Conservation (phyloP, 306 rosid species). For the Fragaria nilgerrensis region DNA sequence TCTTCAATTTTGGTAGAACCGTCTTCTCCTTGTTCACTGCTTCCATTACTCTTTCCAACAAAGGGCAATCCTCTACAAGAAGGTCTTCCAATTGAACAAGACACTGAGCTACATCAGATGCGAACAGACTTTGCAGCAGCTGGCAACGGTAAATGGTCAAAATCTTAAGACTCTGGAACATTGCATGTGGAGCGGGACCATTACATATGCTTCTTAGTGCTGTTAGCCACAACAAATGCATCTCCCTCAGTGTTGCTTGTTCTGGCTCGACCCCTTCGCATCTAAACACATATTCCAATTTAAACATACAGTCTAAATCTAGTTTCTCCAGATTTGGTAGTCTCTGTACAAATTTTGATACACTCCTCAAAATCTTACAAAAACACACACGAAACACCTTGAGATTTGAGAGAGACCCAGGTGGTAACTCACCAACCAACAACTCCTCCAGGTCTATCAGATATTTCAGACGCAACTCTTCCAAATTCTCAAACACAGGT, state of each 20-base stretch:
- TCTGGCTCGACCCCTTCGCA: too few relatives aligned
- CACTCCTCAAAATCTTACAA: not conserved
- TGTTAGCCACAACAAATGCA: not conserved
- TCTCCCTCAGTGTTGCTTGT: not conserved
- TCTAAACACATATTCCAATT: too few relatives aligned
- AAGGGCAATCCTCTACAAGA: not conserved
- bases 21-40: not conserved
- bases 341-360: conserved; percentile 3
- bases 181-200: not conserved
- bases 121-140: not conserved
- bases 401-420: too few relatives aligned
- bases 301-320: rapidly evolving
- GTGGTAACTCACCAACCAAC: too few relatives aligned
- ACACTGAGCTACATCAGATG: not conserved
- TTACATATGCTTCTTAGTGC: not conserved
- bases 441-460: too few relatives aligned
- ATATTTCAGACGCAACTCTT: too few relatives aligned
- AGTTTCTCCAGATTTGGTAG: not conserved
- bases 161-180: not conserved
- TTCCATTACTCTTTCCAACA: not conserved
- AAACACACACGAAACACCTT: too few relatives aligned
- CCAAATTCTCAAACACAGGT: too few relatives aligned
- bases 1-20: not conserved
- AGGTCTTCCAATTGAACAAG: conserved; percentile 7
- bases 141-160: not conserved